phyloP scores from a whole-genome alignment of 768 basidiomycete species.

The Mycena venus region DNA sequence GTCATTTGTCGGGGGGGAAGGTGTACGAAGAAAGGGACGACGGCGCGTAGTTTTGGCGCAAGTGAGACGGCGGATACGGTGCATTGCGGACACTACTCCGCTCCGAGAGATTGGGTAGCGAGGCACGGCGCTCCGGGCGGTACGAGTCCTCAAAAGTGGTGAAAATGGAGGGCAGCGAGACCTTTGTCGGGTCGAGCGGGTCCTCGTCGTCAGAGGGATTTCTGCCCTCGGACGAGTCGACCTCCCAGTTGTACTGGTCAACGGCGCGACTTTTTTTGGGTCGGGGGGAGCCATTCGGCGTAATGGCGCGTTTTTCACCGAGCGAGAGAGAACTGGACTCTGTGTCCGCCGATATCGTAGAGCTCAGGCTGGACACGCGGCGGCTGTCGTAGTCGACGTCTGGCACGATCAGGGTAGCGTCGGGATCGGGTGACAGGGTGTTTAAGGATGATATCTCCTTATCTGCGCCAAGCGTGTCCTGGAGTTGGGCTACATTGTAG shows the following conservation, averaged over 20 bases:
- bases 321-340: constrained; percentile 73
- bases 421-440: constrained; percentile 41
- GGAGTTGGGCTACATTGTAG: constrained; percentile 75
- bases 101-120: constrained; percentile 74
- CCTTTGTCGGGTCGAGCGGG: constrained; percentile 61
- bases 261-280: constrained; percentile 62
- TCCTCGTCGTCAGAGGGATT: constrained; percentile 52
- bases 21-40: constrained; percentile 61
- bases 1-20: constrained; percentile 67
- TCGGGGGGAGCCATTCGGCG: constrained; percentile 68
- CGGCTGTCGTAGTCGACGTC: constrained; percentile 72
- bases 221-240: constrained; percentile 43
- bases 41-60: constrained; percentile 63
- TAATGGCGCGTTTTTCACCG: constrained; percentile 70
- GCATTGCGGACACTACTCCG: constrained; percentile 62
- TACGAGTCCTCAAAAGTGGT: constrained; percentile 74
- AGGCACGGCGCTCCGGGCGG: constrained; percentile 73
- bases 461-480: constrained; percentile 59
- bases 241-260: constrained; percentile 52
- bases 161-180: constrained; percentile 83
- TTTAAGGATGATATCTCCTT: constrained; percentile 31
- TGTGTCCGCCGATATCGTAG: constrained; percentile 77
- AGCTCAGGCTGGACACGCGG: constrained; percentile 88
- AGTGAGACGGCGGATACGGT: constrained; percentile 66
- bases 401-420: constrained; percentile 59